Percentiles rank a stretch among this genome's conserved stretches.
Conservation (phyloP, 1,139 yeast genomes). For the Candida pseudoviswanathii region DNA sequence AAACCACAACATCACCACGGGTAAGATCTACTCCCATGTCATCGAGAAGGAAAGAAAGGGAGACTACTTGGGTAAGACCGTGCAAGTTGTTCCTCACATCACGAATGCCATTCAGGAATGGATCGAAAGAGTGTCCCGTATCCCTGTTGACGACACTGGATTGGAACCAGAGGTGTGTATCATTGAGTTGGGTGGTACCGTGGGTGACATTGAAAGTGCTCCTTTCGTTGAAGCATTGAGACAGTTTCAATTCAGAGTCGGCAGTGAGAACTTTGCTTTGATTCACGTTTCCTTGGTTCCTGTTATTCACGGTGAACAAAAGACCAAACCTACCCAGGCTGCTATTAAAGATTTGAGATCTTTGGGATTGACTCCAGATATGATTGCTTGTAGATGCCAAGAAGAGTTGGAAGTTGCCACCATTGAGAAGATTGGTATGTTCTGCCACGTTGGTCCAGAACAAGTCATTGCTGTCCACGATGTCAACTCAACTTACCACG, state of each 20-base stretch:
- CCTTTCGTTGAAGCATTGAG: slow-evolving; percentile 98
- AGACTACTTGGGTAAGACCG: slow-evolving; percentile 98
- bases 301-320: slow-evolving; percentile 97
- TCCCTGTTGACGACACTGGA: slow-evolving; percentile 93
- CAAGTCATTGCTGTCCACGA: slow-evolving; percentile 98
- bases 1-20: slow-evolving; percentile 97
- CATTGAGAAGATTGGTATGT: slow-evolving; percentile 95
- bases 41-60: slow-evolving; percentile 96
- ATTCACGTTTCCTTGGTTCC: slow-evolving; percentile 97
- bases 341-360: slow-evolving; percentile 96
- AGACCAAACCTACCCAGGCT: slow-evolving; percentile 99
- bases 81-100: slow-evolving; percentile 97
- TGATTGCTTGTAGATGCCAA: slow-evolving; percentile 97
- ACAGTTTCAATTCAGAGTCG: slow-evolving; percentile 98
- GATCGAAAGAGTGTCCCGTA: slow-evolving; percentile 89
- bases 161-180: slow-evolving; percentile 92
- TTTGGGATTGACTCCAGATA: slow-evolving; percentile 91
- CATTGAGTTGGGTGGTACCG: slow-evolving; percentile 98
- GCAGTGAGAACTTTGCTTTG: slow-evolving; percentile 88
- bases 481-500: slow-evolving; percentile 96
- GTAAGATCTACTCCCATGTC: slow-evolving; percentile 92
- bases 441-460: slow-evolving; percentile 97
- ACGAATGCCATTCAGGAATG: slow-evolving; percentile 98
- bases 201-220: slow-evolving; percentile 98
- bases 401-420: slow-evolving; percentile 80